Conservation (phyloP, 306 rosid genomes). For the Prunus dulcis region DNA sequence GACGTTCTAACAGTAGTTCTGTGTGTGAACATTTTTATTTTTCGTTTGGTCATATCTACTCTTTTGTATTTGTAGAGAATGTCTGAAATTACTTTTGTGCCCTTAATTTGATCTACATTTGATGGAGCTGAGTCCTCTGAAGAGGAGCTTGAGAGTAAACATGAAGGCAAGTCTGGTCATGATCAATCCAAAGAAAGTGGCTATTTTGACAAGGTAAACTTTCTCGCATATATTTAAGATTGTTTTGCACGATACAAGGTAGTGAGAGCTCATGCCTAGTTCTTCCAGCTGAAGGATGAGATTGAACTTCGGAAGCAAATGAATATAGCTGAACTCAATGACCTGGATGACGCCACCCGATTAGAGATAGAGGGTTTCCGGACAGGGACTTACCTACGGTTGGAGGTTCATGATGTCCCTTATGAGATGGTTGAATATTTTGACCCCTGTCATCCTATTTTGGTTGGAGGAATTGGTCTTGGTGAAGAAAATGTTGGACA, state of each 20-base stretch:
- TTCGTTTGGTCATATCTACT: not conserved
- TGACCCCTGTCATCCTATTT: slow-evolving; percentile 80
- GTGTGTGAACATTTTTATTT: not conserved
- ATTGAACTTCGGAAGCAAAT: slow-evolving; percentile 73
- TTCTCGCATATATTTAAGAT: slow-evolving; percentile 4
- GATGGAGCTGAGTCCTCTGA: slow-evolving; percentile 52
- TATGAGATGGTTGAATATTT: slow-evolving; percentile 85
- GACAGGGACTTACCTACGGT: slow-evolving; percentile 80
- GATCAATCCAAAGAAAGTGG: slow-evolving; percentile 56
- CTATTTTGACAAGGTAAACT: slow-evolving; percentile 75
- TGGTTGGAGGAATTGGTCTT: slow-evolving; percentile 88
- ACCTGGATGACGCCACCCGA: slow-evolving; percentile 79
- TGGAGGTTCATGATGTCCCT: slow-evolving; percentile 87
- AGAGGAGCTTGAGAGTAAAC: slow-evolving; percentile 46
- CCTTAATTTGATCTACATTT: slow-evolving; percentile 71
- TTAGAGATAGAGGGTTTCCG: slow-evolving; percentile 77
- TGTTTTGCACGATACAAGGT: slow-evolving; percentile 6
- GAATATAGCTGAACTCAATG: slow-evolving; percentile 82
- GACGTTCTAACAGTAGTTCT: not conserved
- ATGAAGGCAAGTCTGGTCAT: slow-evolving; percentile 34
- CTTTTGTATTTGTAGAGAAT: not conserved
- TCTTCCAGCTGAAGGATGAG: slow-evolving; percentile 77
- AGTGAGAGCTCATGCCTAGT: slow-evolving; percentile 19
- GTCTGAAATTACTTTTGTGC: slow-evolving; percentile 26
- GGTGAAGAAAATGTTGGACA: slow-evolving; percentile 88